phyloP scores from a whole-genome alignment of 192 early-diverging fungal species.

The Coemansia sp. region DNA sequence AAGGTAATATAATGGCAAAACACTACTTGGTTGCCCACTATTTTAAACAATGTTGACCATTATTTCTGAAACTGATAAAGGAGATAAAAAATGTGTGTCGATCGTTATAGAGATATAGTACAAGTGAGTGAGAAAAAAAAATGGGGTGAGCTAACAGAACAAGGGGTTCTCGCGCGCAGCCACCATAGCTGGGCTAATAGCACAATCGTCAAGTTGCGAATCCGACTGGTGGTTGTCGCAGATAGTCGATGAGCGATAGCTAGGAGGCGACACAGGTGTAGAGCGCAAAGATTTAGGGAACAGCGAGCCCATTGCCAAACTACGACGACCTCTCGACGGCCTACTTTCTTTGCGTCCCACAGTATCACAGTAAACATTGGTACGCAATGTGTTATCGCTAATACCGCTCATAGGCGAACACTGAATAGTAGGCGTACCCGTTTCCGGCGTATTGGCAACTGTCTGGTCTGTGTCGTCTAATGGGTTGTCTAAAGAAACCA shows the following conservation, averaged over 20 bases:
- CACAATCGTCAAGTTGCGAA: not conserved
- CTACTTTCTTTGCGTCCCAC: not conserved
- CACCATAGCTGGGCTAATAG: slow-evolving; percentile 4
- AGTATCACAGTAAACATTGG: not conserved
- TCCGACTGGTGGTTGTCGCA: not conserved
- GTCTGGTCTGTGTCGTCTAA: slow-evolving; percentile 10
- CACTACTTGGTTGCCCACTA: too few relatives aligned
- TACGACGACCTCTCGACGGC: not conserved
- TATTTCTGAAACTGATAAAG: not conserved
- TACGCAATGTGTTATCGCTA: not conserved
- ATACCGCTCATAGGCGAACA: slow-evolving; percentile 3
- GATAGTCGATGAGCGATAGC: slow-evolving; percentile 4
- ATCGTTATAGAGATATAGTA: slow-evolving; percentile 3
- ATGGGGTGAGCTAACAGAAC: slow-evolving; percentile 19
- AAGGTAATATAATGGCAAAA: not conserved
- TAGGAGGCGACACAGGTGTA: not conserved
- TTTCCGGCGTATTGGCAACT: not conserved
- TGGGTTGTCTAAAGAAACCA: slow-evolving; percentile 14
- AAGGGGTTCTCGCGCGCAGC: slow-evolving; percentile 31
- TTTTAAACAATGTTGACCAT: too few relatives aligned
- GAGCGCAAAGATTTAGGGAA: not conserved
- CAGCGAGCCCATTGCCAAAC: not conserved
- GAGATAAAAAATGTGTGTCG: not conserved
- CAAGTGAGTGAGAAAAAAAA: not conserved
- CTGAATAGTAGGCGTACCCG: slow-evolving; percentile 1